These are phyloP conservation scores for Paraphysoderma sedebokerense DNA, from an alignment of 371 early-diverging fungal genomes.

Conservation along the genomic window DNA sequence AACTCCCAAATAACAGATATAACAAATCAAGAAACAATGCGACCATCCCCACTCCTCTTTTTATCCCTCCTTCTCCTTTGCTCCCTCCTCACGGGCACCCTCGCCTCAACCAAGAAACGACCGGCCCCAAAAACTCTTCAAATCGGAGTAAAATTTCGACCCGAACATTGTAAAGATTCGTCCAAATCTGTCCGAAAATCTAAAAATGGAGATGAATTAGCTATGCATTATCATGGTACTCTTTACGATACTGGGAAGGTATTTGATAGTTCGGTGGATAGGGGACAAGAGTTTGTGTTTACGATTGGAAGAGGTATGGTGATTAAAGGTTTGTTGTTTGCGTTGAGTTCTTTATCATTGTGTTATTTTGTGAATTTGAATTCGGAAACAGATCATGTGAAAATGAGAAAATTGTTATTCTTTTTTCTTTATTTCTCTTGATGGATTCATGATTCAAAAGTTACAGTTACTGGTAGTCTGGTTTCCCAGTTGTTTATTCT, in stretches of 20 bases:
- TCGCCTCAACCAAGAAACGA: no score
- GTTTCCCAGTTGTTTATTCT: no score
- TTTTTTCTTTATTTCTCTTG: slow-evolving; percentile 3
- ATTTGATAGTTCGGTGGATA: slow-evolving; percentile 59
- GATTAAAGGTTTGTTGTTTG: slow-evolving; percentile 25
- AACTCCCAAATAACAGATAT: no score
- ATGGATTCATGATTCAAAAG: no score
- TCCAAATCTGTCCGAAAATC: slow-evolving; percentile 18
- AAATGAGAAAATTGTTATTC: neutral
- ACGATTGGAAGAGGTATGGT: slow-evolving; percentile 40
- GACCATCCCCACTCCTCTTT: no score
- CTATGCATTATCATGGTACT: slow-evolving; percentile 70
- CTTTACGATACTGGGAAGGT: slow-evolving; percentile 44
- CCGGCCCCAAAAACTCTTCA: slow-evolving; percentile 32
- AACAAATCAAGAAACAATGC: no score
- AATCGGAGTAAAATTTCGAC: slow-evolving; percentile 35
- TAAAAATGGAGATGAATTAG: slow-evolving; percentile 29
- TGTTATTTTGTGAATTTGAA: neutral
- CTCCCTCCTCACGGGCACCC: no score
- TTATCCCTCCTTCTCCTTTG: no score
- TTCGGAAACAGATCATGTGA: neutral
- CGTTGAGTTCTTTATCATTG: no score
- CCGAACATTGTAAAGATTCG: slow-evolving; percentile 26
- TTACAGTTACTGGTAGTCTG: no score
- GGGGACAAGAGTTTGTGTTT: slow-evolving; percentile 54